Evolutionary conservation across 139 green algal genomes (phyloP), one percentile per base, ranked within the genome.

Genomic region (Limnomonas spitsbergensis): DNA sequence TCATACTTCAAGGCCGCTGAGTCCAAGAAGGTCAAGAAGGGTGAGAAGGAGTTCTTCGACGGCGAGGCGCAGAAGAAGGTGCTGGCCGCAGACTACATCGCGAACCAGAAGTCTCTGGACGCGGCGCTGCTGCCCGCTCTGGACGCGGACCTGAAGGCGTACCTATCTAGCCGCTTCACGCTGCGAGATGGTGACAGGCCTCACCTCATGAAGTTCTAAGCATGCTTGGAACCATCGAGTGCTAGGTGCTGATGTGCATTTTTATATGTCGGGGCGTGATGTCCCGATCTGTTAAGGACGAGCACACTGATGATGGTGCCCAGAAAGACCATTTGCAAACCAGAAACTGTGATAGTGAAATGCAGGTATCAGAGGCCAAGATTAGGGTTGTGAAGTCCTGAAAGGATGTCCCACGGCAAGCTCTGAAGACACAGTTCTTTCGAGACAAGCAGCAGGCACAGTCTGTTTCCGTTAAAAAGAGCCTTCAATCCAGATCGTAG

Each of bases 71-170:
- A 74, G 61, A 40, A 97, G 90, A 89, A 91, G 76, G 82, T 90
- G 75, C 88, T 99, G 78, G 75, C 83, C 3, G 80, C 92, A 38
- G 90, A 95, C 77, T 97, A 96, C 82, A 83, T 98, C 26, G 90
- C 85, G 52, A 94, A 94, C 83, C 94, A 99, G 88, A 99, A 98
- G 89, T 81, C 87, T 6, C 83, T 99, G 35, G 95, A 98, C 80
- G 81, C 81, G 1, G 84, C 84, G 2, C 56, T 98, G 9, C 36
- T 89, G 39, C 80, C 86, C 27, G 76, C 79, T 0, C 79, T 97
- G 47, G 82, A 81, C 47, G 79, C 85, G 1, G 91, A 98, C 32
- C 80, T 98, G 61, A 97, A 97, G 90, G 90, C 61, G 26, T 67
- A 75, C 38, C 29, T 75, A n/a, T 67, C 38, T 2, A 53, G 2